These are phyloP conservation scores for Erysiphe pulchra DNA, from an alignment of 2,329 filamentous ascomycete genomes.

Conservation along the genomic window DNA sequence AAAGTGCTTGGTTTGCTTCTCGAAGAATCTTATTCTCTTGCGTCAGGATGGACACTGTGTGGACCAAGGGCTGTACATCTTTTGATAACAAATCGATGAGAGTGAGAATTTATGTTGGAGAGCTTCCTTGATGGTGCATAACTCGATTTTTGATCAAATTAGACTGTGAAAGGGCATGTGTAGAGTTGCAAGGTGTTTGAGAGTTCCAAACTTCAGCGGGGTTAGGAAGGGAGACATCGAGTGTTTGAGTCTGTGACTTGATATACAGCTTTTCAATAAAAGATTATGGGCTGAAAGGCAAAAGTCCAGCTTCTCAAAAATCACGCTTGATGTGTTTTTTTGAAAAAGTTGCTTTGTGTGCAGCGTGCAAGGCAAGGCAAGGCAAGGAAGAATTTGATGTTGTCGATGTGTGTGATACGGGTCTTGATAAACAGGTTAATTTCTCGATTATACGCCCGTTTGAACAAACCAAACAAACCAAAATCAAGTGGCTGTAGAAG, in stretches of 20 bases:
- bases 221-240: constrained; percentile 1
- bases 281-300: constrained; percentile 9
- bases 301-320: constrained; percentile 12
- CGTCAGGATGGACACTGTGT: too few species aligned
- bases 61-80: too few species aligned
- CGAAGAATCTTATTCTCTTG: too few species aligned
- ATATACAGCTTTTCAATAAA: constrained; percentile 9
- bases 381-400: constrained; percentile 7
- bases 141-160: too few species aligned
- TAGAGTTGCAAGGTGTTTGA: neutral
- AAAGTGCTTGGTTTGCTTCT: too few species aligned
- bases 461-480: constrained; percentile 15
- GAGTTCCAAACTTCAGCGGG: constrained; percentile 2
- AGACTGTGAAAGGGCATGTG: neutral
- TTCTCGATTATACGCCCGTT: neutral
- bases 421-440: neutral
- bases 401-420: constrained; percentile 10
- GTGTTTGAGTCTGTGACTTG: constrained; percentile 7
- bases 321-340: constrained; percentile 9
- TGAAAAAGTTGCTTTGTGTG: constrained; percentile 8
- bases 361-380: constrained; percentile 10
- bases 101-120: too few species aligned
- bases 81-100: too few species aligned
- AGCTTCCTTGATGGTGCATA: too few species aligned
- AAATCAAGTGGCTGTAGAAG: constrained; percentile 14